A percentile compares a stretch with the other conserved stretches of the same genome.
Conservation (phyloP, 768 basidiomycete genomes). For the Leccinum longicurvipes region DNA sequence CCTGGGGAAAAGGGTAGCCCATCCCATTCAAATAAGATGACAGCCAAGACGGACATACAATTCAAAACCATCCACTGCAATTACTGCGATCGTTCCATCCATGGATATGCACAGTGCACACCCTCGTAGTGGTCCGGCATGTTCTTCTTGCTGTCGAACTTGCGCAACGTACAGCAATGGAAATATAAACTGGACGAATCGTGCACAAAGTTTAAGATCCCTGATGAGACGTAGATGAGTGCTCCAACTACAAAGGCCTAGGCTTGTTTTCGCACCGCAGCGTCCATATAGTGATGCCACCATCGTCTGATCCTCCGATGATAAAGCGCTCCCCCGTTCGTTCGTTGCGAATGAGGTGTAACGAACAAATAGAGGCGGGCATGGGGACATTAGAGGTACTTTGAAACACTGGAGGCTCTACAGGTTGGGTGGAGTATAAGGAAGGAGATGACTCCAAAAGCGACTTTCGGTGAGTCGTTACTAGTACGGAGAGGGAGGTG, state of each 20-base stretch:
- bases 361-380: constrained; percentile 38
- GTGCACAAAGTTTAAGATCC: constrained; percentile 59
- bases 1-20: constrained; percentile 37
- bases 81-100: constrained; percentile 82
- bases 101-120: constrained; percentile 69
- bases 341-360: constrained; percentile 56
- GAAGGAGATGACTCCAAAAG: background rate
- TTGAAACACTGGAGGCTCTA: constrained; percentile 18
- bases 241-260: background rate
- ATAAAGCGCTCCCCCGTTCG: constrained; percentile 61
- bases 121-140: constrained; percentile 56
- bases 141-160: constrained; percentile 44
- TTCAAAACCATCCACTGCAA: constrained; percentile 70
- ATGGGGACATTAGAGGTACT: constrained; percentile 47
- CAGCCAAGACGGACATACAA: constrained; percentile 52
- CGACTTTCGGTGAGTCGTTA: background rate
- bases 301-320: constrained; percentile 75
- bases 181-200: constrained; percentile 71
- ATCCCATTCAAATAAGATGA: background rate
- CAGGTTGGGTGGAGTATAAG: constrained; percentile 3
- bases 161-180: constrained; percentile 60
- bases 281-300: constrained; percentile 73
- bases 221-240: constrained; percentile 34
- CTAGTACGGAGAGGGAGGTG: constrained; percentile 42
- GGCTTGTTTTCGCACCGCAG: constrained; percentile 44